phyloP scores from a whole-genome alignment of 2,329 filamentous ascomycete genomes.

The Xylariaceae sp. region DNA sequence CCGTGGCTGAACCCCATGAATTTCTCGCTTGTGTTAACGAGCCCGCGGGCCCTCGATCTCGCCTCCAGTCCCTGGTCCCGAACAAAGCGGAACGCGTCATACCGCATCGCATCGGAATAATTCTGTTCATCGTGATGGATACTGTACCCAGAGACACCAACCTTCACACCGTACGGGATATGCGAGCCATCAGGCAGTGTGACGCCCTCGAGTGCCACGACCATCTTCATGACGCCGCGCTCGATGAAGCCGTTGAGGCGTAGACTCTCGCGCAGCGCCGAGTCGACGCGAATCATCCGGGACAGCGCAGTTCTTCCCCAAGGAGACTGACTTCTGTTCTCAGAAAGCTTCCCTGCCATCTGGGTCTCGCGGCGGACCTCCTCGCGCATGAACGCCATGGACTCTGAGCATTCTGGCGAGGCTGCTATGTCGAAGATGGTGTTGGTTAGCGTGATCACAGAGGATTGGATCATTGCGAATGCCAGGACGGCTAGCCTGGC shows the following conservation, averaged over 20 bases:
- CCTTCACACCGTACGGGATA: slow-evolving; percentile 35
- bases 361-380: slow-evolving; percentile 33
- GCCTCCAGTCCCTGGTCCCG: slow-evolving; percentile 14
- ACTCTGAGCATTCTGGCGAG: slow-evolving; percentile 24
- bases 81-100: slow-evolving; percentile 38
- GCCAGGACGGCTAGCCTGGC: slow-evolving; percentile 33
- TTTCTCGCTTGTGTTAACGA: slow-evolving; percentile 33
- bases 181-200: slow-evolving; percentile 34
- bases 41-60: slow-evolving; percentile 18
- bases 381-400: slow-evolving; percentile 32
- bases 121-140: slow-evolving; percentile 34
- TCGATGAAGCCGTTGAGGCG: slow-evolving; percentile 39
- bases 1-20: slow-evolving; percentile 39
- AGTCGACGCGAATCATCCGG: slow-evolving; percentile 39
- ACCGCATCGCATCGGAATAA: slow-evolving; percentile 35
- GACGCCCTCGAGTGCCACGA: slow-evolving; percentile 34
- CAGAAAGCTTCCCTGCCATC: background rate
- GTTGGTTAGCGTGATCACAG: slow-evolving; percentile 38
- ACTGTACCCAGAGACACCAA: slow-evolving; percentile 35
- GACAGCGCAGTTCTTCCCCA: slow-evolving; percentile 37
- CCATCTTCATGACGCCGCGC: slow-evolving; percentile 35
- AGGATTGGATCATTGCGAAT: slow-evolving; percentile 39
- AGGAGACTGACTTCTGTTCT: slow-evolving; percentile 3
- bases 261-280: slow-evolving; percentile 41
- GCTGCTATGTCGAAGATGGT: slow-evolving; percentile 37